A percentile compares a stretch with the other conserved stretches of the same genome.
phyloP scores from a whole-genome alignment of 495 filamentous ascomycete genomes.

The Aspergillus avenaceus region DNA sequence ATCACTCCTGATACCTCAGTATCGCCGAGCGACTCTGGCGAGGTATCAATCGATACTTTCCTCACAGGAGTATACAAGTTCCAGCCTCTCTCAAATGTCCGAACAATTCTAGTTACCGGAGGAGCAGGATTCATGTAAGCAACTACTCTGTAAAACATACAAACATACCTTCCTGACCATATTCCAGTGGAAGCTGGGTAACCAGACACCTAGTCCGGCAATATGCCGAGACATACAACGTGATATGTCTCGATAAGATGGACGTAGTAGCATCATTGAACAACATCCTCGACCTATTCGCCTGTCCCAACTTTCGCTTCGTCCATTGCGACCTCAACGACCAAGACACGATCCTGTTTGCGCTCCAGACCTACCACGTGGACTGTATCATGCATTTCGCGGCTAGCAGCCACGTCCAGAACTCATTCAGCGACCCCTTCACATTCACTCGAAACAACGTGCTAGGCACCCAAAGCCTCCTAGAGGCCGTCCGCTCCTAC shows the following conservation, averaged over 20 bases:
- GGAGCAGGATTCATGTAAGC: conserved; percentile 14
- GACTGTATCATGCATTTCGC: conserved; percentile 77
- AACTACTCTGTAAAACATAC: too few relatives aligned
- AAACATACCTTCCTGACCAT: background rate
- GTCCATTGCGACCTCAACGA: conserved; percentile 67
- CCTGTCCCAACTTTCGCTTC: conserved; percentile 65
- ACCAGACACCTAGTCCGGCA: background rate
- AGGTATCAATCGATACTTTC: too few relatives aligned
- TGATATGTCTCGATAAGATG: conserved; percentile 1
- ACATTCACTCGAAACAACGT: conserved; percentile 69
- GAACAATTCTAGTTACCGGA: conserved; percentile 11
- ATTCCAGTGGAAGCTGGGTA: conserved; percentile 1
- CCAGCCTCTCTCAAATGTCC: too few relatives aligned
- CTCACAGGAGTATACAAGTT: too few relatives aligned
- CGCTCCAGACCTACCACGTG: conserved; percentile 57
- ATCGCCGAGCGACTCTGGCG: too few relatives aligned
- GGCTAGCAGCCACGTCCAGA: conserved; percentile 69
- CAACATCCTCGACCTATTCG: background rate
- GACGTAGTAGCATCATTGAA: background rate
- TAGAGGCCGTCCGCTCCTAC: conserved; percentile 62
- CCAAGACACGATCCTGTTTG: conserved; percentile 54
- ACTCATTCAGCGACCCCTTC: conserved; percentile 68
- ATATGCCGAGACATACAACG: background rate
- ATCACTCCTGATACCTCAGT: too few relatives aligned
- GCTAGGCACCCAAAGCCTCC: conserved; percentile 66